Evolutionary conservation across 2,329 filamentous ascomycete genomes (phyloP).

Genomic region (Myrmaecium sp.): DNA sequence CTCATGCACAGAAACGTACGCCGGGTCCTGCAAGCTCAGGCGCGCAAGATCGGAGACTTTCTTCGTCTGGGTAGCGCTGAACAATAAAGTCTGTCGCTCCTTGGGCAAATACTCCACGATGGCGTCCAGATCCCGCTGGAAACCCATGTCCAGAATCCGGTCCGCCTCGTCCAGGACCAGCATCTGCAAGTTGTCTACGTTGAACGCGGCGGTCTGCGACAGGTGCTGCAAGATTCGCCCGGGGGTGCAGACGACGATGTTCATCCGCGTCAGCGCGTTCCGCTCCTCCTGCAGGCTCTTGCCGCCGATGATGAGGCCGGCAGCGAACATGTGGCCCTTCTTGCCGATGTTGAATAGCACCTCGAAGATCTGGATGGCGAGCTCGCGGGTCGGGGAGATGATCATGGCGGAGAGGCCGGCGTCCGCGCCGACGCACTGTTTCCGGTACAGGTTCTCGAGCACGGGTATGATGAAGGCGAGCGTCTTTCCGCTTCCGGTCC

Average conservation of each 20-base stretch:
- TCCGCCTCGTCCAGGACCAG: constrained; percentile 92
- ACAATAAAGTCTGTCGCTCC: constrained; percentile 77
- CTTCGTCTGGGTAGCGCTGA: constrained; percentile 91
- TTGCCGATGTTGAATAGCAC: constrained; percentile 80
- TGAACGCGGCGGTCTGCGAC: constrained; percentile 80
- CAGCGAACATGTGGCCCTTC: constrained; percentile 71
- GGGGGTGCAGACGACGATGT: constrained; percentile 89
- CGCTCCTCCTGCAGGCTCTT: constrained; percentile 80
- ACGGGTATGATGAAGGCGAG: constrained; percentile 84
- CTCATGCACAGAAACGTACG: constrained; percentile 91
- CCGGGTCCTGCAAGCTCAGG: constrained; percentile 72
- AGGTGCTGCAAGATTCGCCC: constrained; percentile 91
- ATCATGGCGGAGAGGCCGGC: constrained; percentile 77
- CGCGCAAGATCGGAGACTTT: constrained; percentile 83
- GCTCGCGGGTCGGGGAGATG: constrained; percentile 82
- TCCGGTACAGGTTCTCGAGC: constrained; percentile 78
- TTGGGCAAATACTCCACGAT: constrained; percentile 81
- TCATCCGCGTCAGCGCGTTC: constrained; percentile 76
- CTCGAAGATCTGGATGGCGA: constrained; percentile 94
- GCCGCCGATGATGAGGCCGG: constrained; percentile 83
- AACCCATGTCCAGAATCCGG: constrained; percentile 95
- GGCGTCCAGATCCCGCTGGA: constrained; percentile 77
- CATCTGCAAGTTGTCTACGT: constrained; percentile 80
- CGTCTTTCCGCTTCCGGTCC: constrained; percentile 91
- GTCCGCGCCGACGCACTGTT: constrained; percentile 79